These are phyloP conservation scores for Ceriops tagal DNA, from an alignment of 345 rosid genomes.

Conservation along the genomic window DNA sequence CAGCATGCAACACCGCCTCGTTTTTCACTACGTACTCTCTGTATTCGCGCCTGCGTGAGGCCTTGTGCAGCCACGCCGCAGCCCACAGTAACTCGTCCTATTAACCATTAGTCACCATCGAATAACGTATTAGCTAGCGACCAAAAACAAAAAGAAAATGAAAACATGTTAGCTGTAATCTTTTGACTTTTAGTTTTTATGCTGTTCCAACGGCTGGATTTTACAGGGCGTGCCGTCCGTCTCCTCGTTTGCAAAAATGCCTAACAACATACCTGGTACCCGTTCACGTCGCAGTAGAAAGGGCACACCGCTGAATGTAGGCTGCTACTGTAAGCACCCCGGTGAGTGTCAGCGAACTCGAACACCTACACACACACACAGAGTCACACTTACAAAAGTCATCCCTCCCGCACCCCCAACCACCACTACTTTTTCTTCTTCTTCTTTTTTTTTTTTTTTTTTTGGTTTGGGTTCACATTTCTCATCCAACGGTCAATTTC, in stretches of 20 bases:
- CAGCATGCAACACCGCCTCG: slow-evolving; percentile 36
- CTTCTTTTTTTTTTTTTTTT: too few species aligned
- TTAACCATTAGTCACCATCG: not conserved
- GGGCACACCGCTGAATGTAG: slow-evolving; percentile 32
- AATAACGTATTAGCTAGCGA: not conserved
- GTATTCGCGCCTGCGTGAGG: slow-evolving; percentile 34
- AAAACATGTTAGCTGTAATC: too few species aligned
- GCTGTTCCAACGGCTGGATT: slow-evolving; percentile 1
- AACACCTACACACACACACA: slow-evolving; percentile 21
- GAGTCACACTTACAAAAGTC: not conserved
- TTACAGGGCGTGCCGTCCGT: not conserved
- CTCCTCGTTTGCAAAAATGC: too few species aligned
- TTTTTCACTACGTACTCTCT: slow-evolving; percentile 34
- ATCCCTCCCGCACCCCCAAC: too few species aligned
- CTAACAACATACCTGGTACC: slow-evolving; percentile 38
- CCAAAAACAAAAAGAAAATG: too few species aligned
- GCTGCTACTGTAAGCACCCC: slow-evolving; percentile 32
- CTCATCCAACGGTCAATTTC: slow-evolving; percentile 14
- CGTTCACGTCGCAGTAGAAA: slow-evolving; percentile 36
- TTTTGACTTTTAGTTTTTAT: not conserved
- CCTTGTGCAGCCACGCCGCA: slow-evolving; percentile 38
- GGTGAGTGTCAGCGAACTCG: slow-evolving; percentile 34
- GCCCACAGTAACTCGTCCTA: slow-evolving; percentile 36
- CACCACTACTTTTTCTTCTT: too few species aligned
- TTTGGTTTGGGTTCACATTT: not conserved